Conservation (phyloP, 495 filamentous ascomycete genomes). For the Tuber indicum region DNA sequence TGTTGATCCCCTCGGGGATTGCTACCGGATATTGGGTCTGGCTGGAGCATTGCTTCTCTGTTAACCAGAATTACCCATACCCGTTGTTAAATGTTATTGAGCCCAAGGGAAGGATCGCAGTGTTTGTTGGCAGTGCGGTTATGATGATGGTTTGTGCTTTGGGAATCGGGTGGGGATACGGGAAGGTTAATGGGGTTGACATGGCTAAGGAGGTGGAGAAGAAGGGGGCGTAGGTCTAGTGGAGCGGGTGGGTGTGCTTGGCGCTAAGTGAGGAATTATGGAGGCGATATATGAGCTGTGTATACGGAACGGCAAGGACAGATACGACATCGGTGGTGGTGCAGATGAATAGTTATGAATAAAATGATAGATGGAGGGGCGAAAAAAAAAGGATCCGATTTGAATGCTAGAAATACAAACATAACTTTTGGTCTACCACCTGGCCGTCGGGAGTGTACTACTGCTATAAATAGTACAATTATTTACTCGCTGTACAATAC, state of each 20-base stretch:
- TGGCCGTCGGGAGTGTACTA: neutral
- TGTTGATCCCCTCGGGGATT: constrained; percentile 57
- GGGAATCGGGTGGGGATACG: constrained; percentile 61
- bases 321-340: neutral
- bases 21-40: constrained; percentile 80
- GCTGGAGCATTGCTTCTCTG: constrained; percentile 55
- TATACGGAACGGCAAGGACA: neutral
- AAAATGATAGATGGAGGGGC: neutral
- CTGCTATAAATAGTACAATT: neutral
- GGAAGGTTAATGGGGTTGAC: constrained; percentile 59
- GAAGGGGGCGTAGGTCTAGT: constrained; percentile 16
- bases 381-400: neutral
- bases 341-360: neutral
- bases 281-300: neutral
- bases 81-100: constrained; percentile 65
- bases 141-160: constrained; percentile 66
- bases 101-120: constrained; percentile 55
- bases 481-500: too few relatives aligned
- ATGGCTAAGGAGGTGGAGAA: constrained; percentile 42
- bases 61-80: constrained; percentile 60
- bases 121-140: constrained; percentile 64
- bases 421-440: neutral
- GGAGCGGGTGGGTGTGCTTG: constrained; percentile 2
- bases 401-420: neutral
- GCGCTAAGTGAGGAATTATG: neutral